Evolutionary conservation across 2,329 filamentous ascomycete species (phyloP).

Genomic region (Helicocarpus griseus): DNA sequence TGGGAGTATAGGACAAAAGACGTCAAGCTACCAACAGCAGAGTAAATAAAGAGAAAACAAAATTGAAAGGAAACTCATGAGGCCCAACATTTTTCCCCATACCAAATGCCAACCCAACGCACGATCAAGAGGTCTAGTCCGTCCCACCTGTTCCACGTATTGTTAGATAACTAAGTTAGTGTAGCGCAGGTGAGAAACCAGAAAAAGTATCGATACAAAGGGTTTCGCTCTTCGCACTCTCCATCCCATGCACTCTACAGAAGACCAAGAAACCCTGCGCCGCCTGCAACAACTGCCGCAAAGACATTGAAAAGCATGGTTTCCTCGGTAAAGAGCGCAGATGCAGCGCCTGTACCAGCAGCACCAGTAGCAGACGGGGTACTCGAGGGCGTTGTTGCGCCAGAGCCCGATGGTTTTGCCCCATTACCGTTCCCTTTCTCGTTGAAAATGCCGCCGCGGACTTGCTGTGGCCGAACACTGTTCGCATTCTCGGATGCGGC

Average conservation of each 20-base stretch:
- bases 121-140: not conserved
- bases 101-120: not conserved
- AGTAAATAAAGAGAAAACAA: not conserved
- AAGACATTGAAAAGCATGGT: not conserved
- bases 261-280: not conserved
- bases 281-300: not conserved
- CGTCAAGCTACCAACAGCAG: not conserved
- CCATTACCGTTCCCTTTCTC: not conserved
- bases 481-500: conserved; percentile 8
- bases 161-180: not conserved
- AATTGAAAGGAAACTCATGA: not conserved
- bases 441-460: not conserved
- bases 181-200: not conserved
- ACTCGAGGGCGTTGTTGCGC: not conserved
- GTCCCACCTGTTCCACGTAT: not conserved
- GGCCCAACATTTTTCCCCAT: not conserved
- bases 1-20: not conserved
- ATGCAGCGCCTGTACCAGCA: not conserved
- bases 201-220: not conserved
- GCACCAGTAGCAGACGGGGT: not conserved
- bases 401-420: not conserved
- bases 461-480: not conserved
- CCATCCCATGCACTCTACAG: not conserved
- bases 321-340: not conserved
- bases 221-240: not conserved